Conservation (phyloP, 768 basidiomycete genomes). For the Trametes meyenii region DNA sequence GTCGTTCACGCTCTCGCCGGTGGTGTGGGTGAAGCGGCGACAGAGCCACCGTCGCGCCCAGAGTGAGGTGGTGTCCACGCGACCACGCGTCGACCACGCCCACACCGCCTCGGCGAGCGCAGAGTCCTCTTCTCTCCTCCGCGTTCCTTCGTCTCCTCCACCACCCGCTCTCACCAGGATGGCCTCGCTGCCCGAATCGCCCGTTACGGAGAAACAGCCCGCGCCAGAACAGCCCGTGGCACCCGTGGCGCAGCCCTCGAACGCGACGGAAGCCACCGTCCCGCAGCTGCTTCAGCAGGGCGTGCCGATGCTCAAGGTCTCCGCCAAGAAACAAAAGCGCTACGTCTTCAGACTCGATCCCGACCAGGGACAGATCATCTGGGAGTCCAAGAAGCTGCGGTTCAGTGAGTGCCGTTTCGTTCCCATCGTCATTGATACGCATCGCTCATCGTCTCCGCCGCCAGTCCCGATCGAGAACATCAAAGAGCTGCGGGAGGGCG, state of each 20-base stretch:
- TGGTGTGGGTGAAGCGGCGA: constrained; percentile 19
- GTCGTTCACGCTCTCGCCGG: constrained; percentile 14
- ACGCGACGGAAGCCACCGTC: constrained; percentile 47
- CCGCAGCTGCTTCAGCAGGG: constrained; percentile 63
- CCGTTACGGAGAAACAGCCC: neutral
- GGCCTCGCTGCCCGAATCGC: constrained; percentile 17
- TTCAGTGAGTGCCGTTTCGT: constrained; percentile 50
- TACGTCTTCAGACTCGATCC: constrained; percentile 73
- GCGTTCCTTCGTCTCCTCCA: neutral
- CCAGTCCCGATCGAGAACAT: constrained; percentile 85
- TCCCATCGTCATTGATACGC: neutral
- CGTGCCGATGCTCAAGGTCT: constrained; percentile 81
- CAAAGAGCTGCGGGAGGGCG: constrained; percentile 80
- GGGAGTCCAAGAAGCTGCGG: constrained; percentile 71
- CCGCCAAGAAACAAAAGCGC: constrained; percentile 73
- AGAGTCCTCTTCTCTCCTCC: constrained; percentile 6
- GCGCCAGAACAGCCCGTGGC: neutral
- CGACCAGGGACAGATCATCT: constrained; percentile 80
- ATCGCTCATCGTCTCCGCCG: neutral
- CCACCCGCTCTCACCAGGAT: constrained; percentile 16
- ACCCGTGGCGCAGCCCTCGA: constrained; percentile 19
- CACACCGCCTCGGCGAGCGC: neutral
- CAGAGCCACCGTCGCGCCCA: constrained; percentile 26
- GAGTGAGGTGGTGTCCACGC: constrained; percentile 23
- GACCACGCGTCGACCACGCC: constrained; percentile 19